Evolutionary conservation across 306 rosid species (phyloP), one percentile per base, ranked within the genome.

Genomic region (Cyamopsis tetragonoloba): DNA sequence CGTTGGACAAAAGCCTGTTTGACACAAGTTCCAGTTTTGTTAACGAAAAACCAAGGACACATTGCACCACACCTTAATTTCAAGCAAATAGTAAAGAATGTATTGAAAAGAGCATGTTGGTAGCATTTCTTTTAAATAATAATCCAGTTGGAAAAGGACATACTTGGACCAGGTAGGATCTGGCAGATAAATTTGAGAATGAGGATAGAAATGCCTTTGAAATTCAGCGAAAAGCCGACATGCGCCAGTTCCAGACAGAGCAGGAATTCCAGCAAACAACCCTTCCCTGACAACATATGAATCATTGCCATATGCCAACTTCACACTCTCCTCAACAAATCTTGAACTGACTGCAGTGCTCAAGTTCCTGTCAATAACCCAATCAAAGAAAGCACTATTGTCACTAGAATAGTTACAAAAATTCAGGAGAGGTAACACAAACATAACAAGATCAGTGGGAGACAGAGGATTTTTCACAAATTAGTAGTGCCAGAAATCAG

Each of bases 221-320:
- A 90, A 80, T 75, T 87, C 90, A 7, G 90, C 97, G 62, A 90
- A 90, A 61, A 85, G 77, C 23, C 97, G 72, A 48, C 97, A 90
- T 63, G 95, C 95, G n/a, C 95, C 92, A 0, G 97, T 87, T 48
- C 97, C 97, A n/a, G 97, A 90, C 31, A 90, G 83, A 70, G 90
- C 54, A 58, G 89, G 97, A 65, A 90, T 78, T 46, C 90, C 90
- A 15, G 95, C 95, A 74, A 82, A 87, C 68, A 77, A 77, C 72
- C 83, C 78, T 77, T 87, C 92, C 79, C 74, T 85, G 77, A 82
- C 83, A 34, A 76, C 72, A 62, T 62, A 77, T 28, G 92, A 87
- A 80, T 84, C 80, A 80, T 82, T 86, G 9, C 97, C 97, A 75
- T 91, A 91, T 12, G 97, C 95, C 75, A 91, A 64, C 76, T 82